Percentiles rank a stretch among this genome's conserved stretches.
These are phyloP conservation scores for Millerago galiae DNA, from an alignment of 805 yeast species.

Conservation along the genomic window DNA sequence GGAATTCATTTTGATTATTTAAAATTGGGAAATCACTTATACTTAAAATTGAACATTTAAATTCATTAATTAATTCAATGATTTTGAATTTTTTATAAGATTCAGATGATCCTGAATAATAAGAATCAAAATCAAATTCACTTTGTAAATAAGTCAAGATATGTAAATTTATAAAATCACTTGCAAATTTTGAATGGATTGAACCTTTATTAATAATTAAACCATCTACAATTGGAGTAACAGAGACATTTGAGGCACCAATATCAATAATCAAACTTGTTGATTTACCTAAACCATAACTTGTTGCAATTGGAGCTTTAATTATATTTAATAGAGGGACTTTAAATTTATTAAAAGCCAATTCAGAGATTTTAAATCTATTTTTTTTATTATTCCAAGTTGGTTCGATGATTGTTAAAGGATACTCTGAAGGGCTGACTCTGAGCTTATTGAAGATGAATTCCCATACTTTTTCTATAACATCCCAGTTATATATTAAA, in stretches of 20 bases:
- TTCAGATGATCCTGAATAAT: slow-evolving; percentile 23
- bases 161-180: slow-evolving; percentile 73
- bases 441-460: slow-evolving; percentile 51
- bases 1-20: slow-evolving; percentile 26
- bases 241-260: slow-evolving; percentile 63
- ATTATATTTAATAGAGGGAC: slow-evolving; percentile 75
- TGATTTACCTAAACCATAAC: slow-evolving; percentile 71
- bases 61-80: slow-evolving; percentile 39
- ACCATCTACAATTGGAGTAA: slow-evolving; percentile 77
- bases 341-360: slow-evolving; percentile 67
- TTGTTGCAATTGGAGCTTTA: slow-evolving; percentile 70
- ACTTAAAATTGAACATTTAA: slow-evolving; percentile 37
- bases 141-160: slow-evolving; percentile 41
- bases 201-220: slow-evolving; percentile 59
- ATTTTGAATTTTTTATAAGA: slow-evolving; percentile 35
- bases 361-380: slow-evolving; percentile 51
- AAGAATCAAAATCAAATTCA: slow-evolving; percentile 19
- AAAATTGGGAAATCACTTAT: slow-evolving; percentile 35
- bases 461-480: slow-evolving; percentile 59
- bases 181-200: slow-evolving; percentile 68
- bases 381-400: slow-evolving; percentile 62
- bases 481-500: slow-evolving; percentile 66
- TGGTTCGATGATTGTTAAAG: slow-evolving; percentile 58
- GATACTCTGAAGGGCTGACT: slow-evolving; percentile 52
- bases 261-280: slow-evolving; percentile 77